Conservation (phyloP, 148 eudicot species). For the Cornus kousa region DNA sequence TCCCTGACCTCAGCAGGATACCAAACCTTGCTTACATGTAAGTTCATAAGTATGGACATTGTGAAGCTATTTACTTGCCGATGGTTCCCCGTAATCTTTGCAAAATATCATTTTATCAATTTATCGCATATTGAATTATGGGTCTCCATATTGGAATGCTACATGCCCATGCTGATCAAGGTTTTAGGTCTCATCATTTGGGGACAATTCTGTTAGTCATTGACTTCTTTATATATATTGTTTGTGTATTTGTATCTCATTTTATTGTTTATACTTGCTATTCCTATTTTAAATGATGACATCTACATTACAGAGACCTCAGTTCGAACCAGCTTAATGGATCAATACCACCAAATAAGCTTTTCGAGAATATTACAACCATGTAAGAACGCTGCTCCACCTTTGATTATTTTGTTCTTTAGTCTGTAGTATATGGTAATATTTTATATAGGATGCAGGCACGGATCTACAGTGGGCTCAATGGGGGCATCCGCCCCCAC, state of each 20-base stretch:
- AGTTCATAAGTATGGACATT: constrained; percentile 23
- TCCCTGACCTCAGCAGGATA: constrained; percentile 67
- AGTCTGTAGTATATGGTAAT: neutral
- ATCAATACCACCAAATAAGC: constrained; percentile 47
- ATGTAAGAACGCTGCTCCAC: constrained; percentile 40
- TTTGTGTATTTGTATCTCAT: neutral
- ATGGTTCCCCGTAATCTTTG: neutral
- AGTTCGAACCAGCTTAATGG: constrained; percentile 69
- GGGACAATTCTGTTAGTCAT: neutral
- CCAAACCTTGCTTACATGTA: constrained; percentile 62
- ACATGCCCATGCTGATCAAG: neutral
- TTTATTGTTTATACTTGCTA: neutral
- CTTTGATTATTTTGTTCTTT: neutral
- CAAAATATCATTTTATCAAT: neutral
- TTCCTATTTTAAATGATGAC: constrained; percentile 4
- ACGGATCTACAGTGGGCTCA: no score
- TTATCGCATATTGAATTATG: neutral
- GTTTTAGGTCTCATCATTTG: neutral
- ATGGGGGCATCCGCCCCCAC: no score
- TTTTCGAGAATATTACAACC: constrained; percentile 57
- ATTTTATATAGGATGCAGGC: neutral
- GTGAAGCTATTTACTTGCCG: neutral
- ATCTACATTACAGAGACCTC: constrained; percentile 54
- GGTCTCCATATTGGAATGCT: neutral
- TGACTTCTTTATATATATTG: neutral